These are phyloP conservation scores for Bassia scoparia DNA, from an alignment of 148 eudicot species.

Conservation along the genomic window DNA sequence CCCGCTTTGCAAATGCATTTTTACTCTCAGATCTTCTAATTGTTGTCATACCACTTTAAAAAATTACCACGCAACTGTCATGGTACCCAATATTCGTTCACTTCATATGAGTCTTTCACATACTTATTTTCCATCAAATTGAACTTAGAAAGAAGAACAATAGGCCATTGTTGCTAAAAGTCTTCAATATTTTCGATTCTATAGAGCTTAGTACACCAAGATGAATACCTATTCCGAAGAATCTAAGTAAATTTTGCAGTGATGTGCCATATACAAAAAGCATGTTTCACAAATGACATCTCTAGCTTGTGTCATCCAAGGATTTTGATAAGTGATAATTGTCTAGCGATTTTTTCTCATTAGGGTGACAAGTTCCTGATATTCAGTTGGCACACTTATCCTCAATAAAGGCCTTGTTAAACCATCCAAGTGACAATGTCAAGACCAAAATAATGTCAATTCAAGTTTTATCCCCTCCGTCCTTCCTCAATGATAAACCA, in stretches of 20 bases:
- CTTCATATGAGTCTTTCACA: constrained; percentile 12
- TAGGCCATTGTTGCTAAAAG: constrained; percentile 21
- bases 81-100: constrained; percentile 24
- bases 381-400: too few relatives aligned
- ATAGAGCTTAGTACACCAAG: constrained; percentile 29
- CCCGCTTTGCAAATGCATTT: too few relatives aligned
- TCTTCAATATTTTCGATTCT: constrained; percentile 17
- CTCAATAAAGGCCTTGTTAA: too few relatives aligned
- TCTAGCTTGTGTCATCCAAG: constrained; percentile 19
- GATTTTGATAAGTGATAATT: constrained; percentile 16
- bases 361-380: constrained; percentile 12
- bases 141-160: constrained; percentile 10
- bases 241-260: too few relatives aligned
- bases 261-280: constrained; percentile 28
- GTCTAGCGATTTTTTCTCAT: constrained; percentile 19
- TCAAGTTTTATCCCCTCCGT: too few relatives aligned
- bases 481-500: too few relatives aligned
- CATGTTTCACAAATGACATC: constrained; percentile 24
- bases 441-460: too few relatives aligned
- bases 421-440: too few relatives aligned
- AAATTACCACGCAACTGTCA: not conserved
- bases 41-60: too few relatives aligned
- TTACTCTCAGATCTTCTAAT: too few relatives aligned
- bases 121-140: constrained; percentile 22
- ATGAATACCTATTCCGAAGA: not conserved